Evolutionary conservation across 2,329 filamentous ascomycete species (phyloP), one percentile per base, ranked within the genome.

Genomic region (Hypoxylon sp.): DNA sequence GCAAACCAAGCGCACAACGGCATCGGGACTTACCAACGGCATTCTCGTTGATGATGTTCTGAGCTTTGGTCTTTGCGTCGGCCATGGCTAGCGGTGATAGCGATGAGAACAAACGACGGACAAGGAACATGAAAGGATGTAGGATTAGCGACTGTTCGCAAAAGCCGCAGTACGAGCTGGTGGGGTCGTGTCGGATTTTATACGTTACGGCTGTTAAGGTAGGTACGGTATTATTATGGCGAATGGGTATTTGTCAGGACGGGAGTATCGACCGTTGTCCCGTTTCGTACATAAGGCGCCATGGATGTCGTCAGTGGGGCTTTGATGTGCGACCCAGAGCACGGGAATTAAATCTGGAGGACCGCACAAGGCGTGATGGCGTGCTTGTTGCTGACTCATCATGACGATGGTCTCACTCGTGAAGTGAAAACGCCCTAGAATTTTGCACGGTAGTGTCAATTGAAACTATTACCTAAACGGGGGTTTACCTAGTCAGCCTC

Each of bases 21-120:
- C 2, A 30, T 50, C 14, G 44, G 42, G 28, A 82, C 89, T 58
- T 84, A 93, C 91, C 90, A 79, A 97, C 93, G 74, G 88, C 82
- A 83, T 97, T 96, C 77, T 94, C 89, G 80, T 96, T 88, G 80
- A 98, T 97, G 82, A 97, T 89, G 76, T 84, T 80, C 80, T 97
- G 89, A 67, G 92, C 92, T 81, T 96, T 96, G 69, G 87, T 85
- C 82, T 92, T 93, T 76, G 93, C 92, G 78, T 91, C 88, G 76
- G 92, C 89, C 92, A 97, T 96, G 75, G 82, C 87, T 81, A 87
- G 84, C 73, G 91, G 84, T 79, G 85, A 83, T 77, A 82, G 78
- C 56, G 84, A 79, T 73, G 83, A 83, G 80, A 97, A 96, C 77
- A 96, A 84, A 77, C 87, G 85, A 76, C 89, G 86, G 76, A 92